These are phyloP conservation scores for Aspergillus vadensis DNA, from an alignment of 2,329 filamentous ascomycete genomes.

Conservation along the genomic window DNA sequence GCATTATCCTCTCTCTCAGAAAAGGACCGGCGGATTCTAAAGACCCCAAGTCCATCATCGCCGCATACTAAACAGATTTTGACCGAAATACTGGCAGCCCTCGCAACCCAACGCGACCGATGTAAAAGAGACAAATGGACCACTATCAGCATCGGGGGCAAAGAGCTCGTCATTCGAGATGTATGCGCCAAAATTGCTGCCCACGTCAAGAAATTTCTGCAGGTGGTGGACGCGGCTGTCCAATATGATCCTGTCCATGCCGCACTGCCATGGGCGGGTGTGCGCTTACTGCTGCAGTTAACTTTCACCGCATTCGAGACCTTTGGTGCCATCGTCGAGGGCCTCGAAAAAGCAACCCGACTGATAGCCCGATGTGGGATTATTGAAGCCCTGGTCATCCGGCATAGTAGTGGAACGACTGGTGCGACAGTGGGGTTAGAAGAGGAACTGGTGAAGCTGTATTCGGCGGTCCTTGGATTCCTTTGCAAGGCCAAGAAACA, in stretches of 20 bases:
- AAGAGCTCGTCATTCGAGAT: background rate
- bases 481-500: too few species aligned
- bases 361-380: background rate
- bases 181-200: background rate
- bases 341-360: too few species aligned
- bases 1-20: too few species aligned
- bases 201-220: background rate
- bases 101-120: background rate
- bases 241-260: background rate
- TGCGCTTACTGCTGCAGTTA: background rate
- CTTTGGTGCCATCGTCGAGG: background rate
- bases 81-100: background rate
- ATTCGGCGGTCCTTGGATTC: background rate
- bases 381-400: background rate
- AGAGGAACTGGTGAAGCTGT: background rate
- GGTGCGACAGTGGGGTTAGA: background rate
- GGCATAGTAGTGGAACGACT: background rate
- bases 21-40: too few species aligned
- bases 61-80: background rate
- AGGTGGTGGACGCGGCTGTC: background rate
- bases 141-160: background rate
- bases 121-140: background rate
- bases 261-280: background rate
- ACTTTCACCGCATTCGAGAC: background rate
- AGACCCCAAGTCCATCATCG: too few species aligned